Percentiles rank a stretch among this genome's conserved stretches.
Conservation (phyloP, 1,284 basidiomycete genomes). For the Cerrena zonata region DNA sequence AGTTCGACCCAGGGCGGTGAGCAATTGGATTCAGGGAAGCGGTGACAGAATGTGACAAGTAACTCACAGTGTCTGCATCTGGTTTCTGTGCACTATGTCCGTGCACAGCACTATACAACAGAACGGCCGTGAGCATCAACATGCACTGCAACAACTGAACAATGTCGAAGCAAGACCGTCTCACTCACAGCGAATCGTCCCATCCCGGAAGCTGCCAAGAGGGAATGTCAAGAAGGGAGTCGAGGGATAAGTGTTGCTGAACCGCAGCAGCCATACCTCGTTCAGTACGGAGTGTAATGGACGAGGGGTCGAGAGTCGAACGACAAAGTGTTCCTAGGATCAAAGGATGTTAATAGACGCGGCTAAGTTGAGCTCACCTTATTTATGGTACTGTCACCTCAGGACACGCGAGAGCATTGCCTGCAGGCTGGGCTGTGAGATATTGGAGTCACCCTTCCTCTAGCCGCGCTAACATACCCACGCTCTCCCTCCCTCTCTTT, state of each 20-base stretch:
- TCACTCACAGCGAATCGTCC: constrained; percentile 22
- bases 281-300: neutral
- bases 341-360: neutral
- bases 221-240: constrained; percentile 20
- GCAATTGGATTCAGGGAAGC: constrained; percentile 2
- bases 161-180: too few relatives aligned
- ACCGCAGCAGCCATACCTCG: neutral
- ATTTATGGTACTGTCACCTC: neutral
- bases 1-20: neutral
- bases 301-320: neutral
- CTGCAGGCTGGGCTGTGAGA: constrained; percentile 4
- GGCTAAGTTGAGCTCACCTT: neutral
- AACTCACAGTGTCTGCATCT: constrained; percentile 9
- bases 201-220: constrained; percentile 26
- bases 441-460: neutral
- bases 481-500: too few relatives aligned
- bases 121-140: neutral
- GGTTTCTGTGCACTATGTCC: neutral
- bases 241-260: constrained; percentile 16
- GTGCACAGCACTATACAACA: neutral
- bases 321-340: neutral
- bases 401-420: neutral
- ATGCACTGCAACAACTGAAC: neutral
- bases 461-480: neutral
- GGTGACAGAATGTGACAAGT: neutral